phyloP scores from a whole-genome alignment of 2,329 filamentous ascomycete genomes.

The Colletotrichum sublineola region DNA sequence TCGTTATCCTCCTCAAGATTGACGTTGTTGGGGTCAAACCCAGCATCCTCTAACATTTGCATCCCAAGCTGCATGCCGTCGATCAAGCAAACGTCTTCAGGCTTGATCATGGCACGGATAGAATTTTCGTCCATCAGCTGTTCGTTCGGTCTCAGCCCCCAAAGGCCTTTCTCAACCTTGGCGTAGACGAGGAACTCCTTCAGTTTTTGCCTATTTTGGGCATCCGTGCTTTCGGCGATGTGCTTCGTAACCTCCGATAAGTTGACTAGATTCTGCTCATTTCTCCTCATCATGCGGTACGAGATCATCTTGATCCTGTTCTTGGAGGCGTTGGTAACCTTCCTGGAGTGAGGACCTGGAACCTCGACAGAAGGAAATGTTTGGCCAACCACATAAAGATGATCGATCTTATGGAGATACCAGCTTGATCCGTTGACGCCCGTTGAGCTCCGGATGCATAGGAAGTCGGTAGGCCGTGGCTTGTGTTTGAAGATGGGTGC shows the following conservation, averaged over 20 bases:
- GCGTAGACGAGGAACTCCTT: conserved; percentile 96
- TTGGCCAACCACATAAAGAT: conserved; percentile 92
- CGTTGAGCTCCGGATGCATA: conserved; percentile 86
- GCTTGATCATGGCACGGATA: conserved; percentile 90
- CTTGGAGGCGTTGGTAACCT: conserved; percentile 97
- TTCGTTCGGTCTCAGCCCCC: conserved; percentile 82
- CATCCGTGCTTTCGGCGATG: conserved; percentile 92
- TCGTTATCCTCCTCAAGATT: conserved; percentile 76
- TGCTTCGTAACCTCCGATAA: conserved; percentile 92
- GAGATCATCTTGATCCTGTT: conserved; percentile 97
- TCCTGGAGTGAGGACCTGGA: conserved; percentile 91
- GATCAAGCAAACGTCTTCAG: conserved; percentile 93
- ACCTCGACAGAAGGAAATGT: conserved; percentile 93
- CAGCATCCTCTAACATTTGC: conserved; percentile 90
- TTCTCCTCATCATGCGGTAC: conserved; percentile 87
- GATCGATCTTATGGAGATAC: conserved; percentile 90
- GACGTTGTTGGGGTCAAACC: conserved; percentile 78
- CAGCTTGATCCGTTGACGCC: conserved; percentile 82
- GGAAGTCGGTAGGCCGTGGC: conserved; percentile 83
- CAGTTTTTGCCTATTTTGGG: conserved; percentile 95
- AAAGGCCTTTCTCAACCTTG: conserved; percentile 84
- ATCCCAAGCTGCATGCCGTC: conserved; percentile 97
- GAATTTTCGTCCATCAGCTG: conserved; percentile 82
- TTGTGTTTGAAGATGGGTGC: conserved; percentile 93
- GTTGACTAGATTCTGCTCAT: conserved; percentile 75